phyloP scores from a whole-genome alignment of 2,329 filamentous ascomycete genomes.

The Aureobasidium sp. region DNA sequence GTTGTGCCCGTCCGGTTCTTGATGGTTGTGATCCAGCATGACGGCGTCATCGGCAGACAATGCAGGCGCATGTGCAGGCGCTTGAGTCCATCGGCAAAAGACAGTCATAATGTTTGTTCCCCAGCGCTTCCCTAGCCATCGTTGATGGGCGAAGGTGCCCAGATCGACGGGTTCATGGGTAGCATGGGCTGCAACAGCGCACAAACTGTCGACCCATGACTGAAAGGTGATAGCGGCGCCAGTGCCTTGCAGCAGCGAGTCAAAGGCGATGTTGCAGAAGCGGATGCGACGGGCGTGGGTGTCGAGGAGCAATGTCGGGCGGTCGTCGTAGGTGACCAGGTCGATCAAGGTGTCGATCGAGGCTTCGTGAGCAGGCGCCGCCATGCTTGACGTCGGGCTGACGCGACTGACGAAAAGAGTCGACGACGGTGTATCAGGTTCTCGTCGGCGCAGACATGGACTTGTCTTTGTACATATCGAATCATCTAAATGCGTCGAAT shows the following conservation, averaged over 20 bases:
- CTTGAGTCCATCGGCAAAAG: background rate
- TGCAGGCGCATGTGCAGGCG: background rate
- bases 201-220: background rate
- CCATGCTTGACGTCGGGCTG: background rate
- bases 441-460: background rate
- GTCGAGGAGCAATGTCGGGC: constrained; percentile 9
- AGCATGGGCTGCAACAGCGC: background rate
- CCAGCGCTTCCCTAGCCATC: constrained; percentile 10
- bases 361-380: background rate
- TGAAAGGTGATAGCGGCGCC: background rate
- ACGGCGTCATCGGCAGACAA: background rate
- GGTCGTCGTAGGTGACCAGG: constrained; percentile 7
- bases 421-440: background rate
- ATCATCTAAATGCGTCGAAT: background rate
- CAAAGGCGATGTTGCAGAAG: constrained; percentile 7
- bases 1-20: background rate
- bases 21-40: background rate
- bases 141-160: background rate
- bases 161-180: background rate
- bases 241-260: background rate
- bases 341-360: background rate
- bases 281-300: background rate
- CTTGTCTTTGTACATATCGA: background rate
- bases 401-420: background rate
- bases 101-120: background rate